A percentile compares a stretch with the other conserved stretches of the same genome.
These are phyloP conservation scores for Lyophyllum atratum DNA, from an alignment of 768 basidiomycete genomes.

Conservation along the genomic window DNA sequence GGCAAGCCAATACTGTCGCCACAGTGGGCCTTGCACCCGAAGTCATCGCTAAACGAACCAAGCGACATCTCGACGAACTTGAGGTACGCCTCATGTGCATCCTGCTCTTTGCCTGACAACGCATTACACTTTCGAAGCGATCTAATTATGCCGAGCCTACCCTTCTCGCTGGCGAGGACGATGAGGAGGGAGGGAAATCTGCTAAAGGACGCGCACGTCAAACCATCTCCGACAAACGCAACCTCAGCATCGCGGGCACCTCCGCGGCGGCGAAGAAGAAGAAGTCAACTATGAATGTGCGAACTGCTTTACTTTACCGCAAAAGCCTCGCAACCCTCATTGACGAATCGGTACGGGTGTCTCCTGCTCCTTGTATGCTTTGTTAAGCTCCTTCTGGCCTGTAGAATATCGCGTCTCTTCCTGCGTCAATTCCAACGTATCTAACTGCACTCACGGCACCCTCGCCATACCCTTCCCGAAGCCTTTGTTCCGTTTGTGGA, in stretches of 20 bases:
- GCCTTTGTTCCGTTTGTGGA: constrained; percentile 85
- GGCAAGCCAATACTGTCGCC: constrained; percentile 47
- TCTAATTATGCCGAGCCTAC: constrained; percentile 76
- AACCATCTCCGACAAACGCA: constrained; percentile 77
- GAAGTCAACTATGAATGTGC: constrained; percentile 80
- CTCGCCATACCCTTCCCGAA: constrained; percentile 63
- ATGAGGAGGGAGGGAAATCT: constrained; percentile 45
- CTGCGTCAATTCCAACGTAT: constrained; percentile 63
- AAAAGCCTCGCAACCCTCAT: constrained; percentile 75
- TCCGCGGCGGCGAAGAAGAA: constrained; percentile 62
- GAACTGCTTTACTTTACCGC: constrained; percentile 79
- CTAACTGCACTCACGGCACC: constrained; percentile 66
- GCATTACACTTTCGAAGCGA: constrained; percentile 43
- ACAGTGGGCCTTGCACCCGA: constrained; percentile 56
- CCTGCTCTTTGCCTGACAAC: constrained; percentile 4
- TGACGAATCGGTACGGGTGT: constrained; percentile 74
- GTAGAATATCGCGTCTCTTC: constrained; percentile 61
- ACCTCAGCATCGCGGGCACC: constrained; percentile 48
- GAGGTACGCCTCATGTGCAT: constrained; percentile 49
- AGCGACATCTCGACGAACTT: constrained; percentile 80
- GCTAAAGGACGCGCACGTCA: constrained; percentile 73
- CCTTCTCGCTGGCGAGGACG: constrained; percentile 47
- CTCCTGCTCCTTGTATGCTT: neutral
- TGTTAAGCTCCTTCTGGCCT: constrained; percentile 1
- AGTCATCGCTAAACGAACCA: constrained; percentile 73